phyloP scores from a whole-genome alignment of 2,329 filamentous ascomycete genomes.

The Cylindrodendrum hubeiense region DNA sequence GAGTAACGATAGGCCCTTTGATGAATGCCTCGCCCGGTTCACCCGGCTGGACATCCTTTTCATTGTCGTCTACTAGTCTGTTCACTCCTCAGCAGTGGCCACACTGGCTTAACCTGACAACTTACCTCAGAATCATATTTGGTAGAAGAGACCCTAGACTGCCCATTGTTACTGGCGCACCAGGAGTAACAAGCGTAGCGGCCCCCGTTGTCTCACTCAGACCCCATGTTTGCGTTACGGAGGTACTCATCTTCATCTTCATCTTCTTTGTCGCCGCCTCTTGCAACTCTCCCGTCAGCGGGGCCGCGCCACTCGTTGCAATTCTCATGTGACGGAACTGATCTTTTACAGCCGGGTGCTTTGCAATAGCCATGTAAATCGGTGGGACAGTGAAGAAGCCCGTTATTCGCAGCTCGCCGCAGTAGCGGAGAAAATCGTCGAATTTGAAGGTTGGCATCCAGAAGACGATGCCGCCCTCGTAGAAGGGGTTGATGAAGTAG shows the following conservation, averaged over 20 bases:
- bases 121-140: constrained; percentile 45
- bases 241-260: constrained; percentile 50
- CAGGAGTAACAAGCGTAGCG: constrained; percentile 59
- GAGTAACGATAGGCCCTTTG: constrained; percentile 78
- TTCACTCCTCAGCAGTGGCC: not conserved
- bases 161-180: constrained; percentile 57
- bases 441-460: constrained; percentile 75
- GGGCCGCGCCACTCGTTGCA: constrained; percentile 67
- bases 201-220: constrained; percentile 67
- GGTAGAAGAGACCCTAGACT: constrained; percentile 54
- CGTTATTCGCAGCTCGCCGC: constrained; percentile 63
- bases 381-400: constrained; percentile 71
- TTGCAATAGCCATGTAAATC: constrained; percentile 70
- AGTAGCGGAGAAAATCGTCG: constrained; percentile 65
- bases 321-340: constrained; percentile 64
- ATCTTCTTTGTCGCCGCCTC: constrained; percentile 62
- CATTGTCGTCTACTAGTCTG: constrained; percentile 56
- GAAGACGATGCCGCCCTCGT: constrained; percentile 62
- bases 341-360: constrained; percentile 65
- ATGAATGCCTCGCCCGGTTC: constrained; percentile 73
- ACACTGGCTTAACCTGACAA: not conserved
- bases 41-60: constrained; percentile 53
- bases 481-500: constrained; percentile 57
- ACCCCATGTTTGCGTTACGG: constrained; percentile 68
- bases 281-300: constrained; percentile 67